Base-by-base conservation (phyloP, 495 filamentous ascomycete species). In the Tuber brumale region DNA sequence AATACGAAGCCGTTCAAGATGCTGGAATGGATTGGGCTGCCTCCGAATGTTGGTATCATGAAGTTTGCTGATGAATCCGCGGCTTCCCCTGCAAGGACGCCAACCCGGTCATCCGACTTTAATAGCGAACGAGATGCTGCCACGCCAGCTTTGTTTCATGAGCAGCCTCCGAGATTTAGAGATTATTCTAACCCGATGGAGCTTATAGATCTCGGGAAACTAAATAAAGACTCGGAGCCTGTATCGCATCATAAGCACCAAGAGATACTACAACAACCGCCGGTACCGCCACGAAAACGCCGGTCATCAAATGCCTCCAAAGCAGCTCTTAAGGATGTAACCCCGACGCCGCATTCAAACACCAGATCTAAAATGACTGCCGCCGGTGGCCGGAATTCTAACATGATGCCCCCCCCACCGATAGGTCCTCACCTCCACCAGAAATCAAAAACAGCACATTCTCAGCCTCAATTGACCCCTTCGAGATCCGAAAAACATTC, bases 1-100 rank as follows among this genome's bases (percentile, higher is more conserved):
- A 91, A 91, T 77, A 93, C 93, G 4, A 86, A 90, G 66, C 88
- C 93, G 7, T 87, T 94, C 77, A 90, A 90, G 74, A 92, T 95
- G 89, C 85, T 95, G 42, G 92, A 94, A 83, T 94, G 91, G 91
- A 79, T 83, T n/a, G 79, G 81, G 37, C 61, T 83, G 1, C 83
- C 81, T 18, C 77, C 74, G 9, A 72, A 77, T 2, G 76, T 78
- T 57, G 74, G 76, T 3, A 76, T 77, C 18, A 42, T 84, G n/a
- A 84, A 80, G 51, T 77, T 82, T 57, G 75, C 66, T 10, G 43
- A 74, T 7, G 82, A 81, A 69, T 43, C 72, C 9, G 45, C 78
- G 1, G 76, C 76, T 39, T 69, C 48, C 27, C 46, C 23, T 8
- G 44, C 72, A 71, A 77, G 76, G 35, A 51, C 73, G 14, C 75